Evolutionary conservation across 768 basidiomycete species (phyloP).

Genomic region (Suillus weaverae): DNA sequence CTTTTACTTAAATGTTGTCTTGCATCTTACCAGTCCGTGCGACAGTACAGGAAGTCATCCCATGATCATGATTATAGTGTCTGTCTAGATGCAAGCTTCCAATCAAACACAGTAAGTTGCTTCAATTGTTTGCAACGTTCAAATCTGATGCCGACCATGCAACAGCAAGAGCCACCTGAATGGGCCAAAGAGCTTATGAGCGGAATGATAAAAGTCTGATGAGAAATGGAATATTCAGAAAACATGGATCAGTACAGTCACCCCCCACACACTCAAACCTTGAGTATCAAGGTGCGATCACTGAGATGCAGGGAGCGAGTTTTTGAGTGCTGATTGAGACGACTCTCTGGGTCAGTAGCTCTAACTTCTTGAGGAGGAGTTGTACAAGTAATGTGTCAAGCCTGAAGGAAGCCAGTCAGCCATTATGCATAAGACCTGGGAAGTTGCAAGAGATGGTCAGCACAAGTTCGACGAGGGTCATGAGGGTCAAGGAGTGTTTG

Average conservation of each 20-base stretch:
- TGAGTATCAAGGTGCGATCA: conserved; percentile 55
- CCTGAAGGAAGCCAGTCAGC: conserved; percentile 69
- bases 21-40: conserved; percentile 54
- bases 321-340: conserved; percentile 47
- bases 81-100: conserved; percentile 46
- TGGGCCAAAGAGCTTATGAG: conserved; percentile 79
- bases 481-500: conserved; percentile 46
- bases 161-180: conserved; percentile 58
- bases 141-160: conserved; percentile 10
- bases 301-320: conserved; percentile 39
- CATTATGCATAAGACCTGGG: conserved; percentile 77
- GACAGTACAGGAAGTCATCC: conserved; percentile 60
- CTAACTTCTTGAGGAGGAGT: conserved; percentile 64
- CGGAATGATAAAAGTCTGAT: conserved; percentile 61
- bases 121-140: background rate
- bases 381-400: conserved; percentile 75
- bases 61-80: conserved; percentile 68
- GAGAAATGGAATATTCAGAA: conserved; percentile 34
- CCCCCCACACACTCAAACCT: conserved; percentile 65
- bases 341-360: conserved; percentile 74
- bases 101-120: conserved; percentile 35
- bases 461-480: conserved; percentile 44
- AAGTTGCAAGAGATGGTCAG: conserved; percentile 66
- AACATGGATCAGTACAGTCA: conserved; percentile 56
- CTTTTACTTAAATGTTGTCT: conserved; percentile 1